Evolutionary conservation across 2,329 filamentous ascomycete species (phyloP).

Genomic region (Balansia obtecta): DNA sequence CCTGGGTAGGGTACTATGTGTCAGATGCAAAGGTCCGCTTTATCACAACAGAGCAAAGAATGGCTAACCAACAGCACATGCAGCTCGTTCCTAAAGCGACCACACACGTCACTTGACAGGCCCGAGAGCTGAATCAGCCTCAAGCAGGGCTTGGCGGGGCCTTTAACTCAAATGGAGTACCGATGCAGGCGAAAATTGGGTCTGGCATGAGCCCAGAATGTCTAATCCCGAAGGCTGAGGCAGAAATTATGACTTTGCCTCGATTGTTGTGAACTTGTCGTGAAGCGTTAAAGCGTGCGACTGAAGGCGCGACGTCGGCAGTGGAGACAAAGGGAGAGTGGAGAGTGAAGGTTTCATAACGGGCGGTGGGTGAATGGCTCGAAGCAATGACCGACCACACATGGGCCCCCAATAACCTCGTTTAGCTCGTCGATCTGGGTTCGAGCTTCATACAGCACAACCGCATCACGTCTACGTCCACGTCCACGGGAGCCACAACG

Average conservation of each 20-base stretch:
- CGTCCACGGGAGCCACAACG: background rate
- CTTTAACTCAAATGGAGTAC: background rate
- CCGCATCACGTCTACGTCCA: too few species aligned
- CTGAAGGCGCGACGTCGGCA: background rate
- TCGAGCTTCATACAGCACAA: too few species aligned
- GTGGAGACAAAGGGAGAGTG: background rate
- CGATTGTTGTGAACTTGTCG: background rate
- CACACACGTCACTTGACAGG: background rate
- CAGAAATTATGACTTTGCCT: background rate
- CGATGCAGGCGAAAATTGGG: too few species aligned
- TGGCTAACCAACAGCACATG: background rate
- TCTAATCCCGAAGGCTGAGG: background rate
- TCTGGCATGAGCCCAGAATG: too few species aligned
- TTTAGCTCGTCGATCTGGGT: too few species aligned
- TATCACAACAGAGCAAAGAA: background rate
- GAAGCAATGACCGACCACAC: background rate
- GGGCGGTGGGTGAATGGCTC: too few species aligned
- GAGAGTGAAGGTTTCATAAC: too few species aligned
- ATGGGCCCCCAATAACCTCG: too few species aligned
- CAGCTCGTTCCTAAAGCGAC: background rate
- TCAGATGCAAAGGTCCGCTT: background rate
- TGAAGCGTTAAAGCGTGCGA: background rate
- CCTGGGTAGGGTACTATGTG: background rate
- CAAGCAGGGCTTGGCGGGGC: background rate
- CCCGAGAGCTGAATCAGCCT: too few species aligned